Conservation (phyloP, 2,329 filamentous ascomycete species). For the Xylariomycetidae sp. region DNA sequence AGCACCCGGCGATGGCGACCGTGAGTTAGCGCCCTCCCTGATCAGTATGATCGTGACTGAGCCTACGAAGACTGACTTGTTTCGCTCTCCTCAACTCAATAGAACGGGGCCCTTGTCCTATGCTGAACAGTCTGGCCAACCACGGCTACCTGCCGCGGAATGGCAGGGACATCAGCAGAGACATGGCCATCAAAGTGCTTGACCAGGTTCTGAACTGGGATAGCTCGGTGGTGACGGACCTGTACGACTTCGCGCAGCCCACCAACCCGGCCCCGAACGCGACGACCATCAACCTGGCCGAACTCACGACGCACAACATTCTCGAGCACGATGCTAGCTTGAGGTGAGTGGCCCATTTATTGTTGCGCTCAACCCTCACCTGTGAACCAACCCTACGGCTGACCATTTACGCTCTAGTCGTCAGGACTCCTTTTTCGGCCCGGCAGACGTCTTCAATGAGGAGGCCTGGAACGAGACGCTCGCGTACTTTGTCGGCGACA, state of each 20-base stretch:
- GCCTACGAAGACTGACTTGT: too few species aligned
- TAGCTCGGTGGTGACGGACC: neutral
- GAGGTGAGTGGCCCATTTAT: neutral
- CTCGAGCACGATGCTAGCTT: neutral
- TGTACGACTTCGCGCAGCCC: neutral
- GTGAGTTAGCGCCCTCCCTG: too few species aligned
- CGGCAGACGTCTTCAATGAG: neutral
- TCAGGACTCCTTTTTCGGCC: neutral
- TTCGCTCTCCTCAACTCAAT: too few species aligned
- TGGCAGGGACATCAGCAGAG: conserved; percentile 1
- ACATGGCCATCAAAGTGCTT: neutral
- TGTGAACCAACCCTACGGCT: neutral
- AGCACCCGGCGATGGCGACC: too few species aligned
- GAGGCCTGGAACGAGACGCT: neutral
- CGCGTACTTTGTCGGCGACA: neutral
- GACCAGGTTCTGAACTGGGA: neutral
- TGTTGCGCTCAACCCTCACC: neutral
- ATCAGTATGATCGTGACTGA: too few species aligned
- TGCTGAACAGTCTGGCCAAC: conserved; percentile 4
- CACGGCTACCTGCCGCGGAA: conserved; percentile 3
- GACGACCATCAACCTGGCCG: neutral
- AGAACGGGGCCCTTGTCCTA: conserved; percentile 1
- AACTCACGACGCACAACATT: neutral
- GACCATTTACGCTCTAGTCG: neutral
- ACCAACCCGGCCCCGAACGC: neutral